A percentile compares a stretch with the other conserved stretches of the same genome.
These are phyloP conservation scores for Cutaneotrichosporon sp. DNA, from an alignment of 1,284 basidiomycete species.

Conservation along the genomic window DNA sequence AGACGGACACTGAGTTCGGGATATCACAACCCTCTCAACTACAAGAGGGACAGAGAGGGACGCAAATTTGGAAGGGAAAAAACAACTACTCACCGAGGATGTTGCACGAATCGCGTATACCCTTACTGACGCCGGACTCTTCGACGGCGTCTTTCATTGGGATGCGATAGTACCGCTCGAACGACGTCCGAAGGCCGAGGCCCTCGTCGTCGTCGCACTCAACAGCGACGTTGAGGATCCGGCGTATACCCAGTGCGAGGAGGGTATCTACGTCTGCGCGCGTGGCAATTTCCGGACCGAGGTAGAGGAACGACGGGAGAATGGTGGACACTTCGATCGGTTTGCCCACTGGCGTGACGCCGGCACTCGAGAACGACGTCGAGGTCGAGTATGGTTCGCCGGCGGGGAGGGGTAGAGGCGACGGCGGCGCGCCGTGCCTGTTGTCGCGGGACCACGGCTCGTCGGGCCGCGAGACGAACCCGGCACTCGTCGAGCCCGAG, in stretches of 20 bases:
- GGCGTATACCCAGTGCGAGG: conserved; percentile 67
- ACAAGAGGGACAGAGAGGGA: too few relatives aligned
- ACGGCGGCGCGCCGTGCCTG: not conserved
- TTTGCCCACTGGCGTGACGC: conserved; percentile 18
- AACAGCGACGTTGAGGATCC: conserved; percentile 83
- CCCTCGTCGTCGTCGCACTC: conserved; percentile 83
- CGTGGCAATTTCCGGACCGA: conserved; percentile 79
- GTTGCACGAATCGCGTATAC: conserved; percentile 75
- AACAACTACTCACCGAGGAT: conserved; percentile 64
- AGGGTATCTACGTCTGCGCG: conserved; percentile 70
- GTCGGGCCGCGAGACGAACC: not conserved
- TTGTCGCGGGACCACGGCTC: not conserved
- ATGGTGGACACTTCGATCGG: conserved; percentile 76
- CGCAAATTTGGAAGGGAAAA: too few relatives aligned
- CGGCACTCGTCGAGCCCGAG: not conserved
- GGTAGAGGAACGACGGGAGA: conserved; percentile 79
- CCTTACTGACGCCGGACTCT: conserved; percentile 78
- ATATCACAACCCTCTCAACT: too few relatives aligned
- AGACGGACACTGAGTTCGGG: too few relatives aligned
- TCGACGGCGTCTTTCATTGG: conserved; percentile 94
- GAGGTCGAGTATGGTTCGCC: not conserved
- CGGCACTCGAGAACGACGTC: not conserved
- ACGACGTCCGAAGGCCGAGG: conserved; percentile 59
- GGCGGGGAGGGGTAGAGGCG: not conserved
- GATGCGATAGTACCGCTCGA: conserved; percentile 77